Evolutionary conservation across 306 rosid genomes (phyloP).

Genomic region (Calophaca sinica): DNA sequence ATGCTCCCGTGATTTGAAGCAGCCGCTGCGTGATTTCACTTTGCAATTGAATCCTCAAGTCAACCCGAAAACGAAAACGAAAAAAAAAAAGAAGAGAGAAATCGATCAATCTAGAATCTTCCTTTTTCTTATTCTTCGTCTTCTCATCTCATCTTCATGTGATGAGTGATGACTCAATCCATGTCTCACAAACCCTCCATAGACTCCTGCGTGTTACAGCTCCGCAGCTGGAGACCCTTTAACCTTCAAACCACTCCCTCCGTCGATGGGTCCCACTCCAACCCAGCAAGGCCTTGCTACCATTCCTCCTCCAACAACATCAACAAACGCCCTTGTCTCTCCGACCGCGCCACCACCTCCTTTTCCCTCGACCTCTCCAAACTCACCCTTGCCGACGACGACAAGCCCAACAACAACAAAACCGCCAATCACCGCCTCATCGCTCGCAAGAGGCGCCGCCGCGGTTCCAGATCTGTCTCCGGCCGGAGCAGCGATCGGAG

Average conservation of each 20-base stretch:
- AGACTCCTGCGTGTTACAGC: constrained; percentile 73
- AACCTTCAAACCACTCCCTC: constrained; percentile 54
- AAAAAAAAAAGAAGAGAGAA: neutral
- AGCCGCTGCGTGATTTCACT: neutral
- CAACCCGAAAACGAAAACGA: neutral
- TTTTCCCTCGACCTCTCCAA: constrained; percentile 75
- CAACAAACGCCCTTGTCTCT: constrained; percentile 88
- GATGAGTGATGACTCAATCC: constrained; percentile 40
- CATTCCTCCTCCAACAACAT: constrained; percentile 44
- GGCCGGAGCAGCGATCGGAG: constrained; percentile 98
- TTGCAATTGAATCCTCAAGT: neutral
- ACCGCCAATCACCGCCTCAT: constrained; percentile 60
- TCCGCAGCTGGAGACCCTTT: constrained; percentile 84
- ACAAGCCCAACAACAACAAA: constrained; percentile 37
- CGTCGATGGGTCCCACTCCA: constrained; percentile 19
- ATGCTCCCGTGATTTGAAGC: neutral
- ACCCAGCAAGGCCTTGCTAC: constrained; percentile 45
- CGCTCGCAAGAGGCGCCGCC: constrained; percentile 84
- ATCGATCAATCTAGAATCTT: constrained; percentile 19
- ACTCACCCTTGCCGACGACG: constrained; percentile 76
- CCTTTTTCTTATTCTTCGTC: neutral
- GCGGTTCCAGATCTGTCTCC: constrained; percentile 91
- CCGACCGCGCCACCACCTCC: constrained; percentile 79
- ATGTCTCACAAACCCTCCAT: constrained; percentile 74
- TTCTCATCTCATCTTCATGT: neutral